phyloP scores from a whole-genome alignment of 345 rosid genomes.

The Salix caprea region DNA sequence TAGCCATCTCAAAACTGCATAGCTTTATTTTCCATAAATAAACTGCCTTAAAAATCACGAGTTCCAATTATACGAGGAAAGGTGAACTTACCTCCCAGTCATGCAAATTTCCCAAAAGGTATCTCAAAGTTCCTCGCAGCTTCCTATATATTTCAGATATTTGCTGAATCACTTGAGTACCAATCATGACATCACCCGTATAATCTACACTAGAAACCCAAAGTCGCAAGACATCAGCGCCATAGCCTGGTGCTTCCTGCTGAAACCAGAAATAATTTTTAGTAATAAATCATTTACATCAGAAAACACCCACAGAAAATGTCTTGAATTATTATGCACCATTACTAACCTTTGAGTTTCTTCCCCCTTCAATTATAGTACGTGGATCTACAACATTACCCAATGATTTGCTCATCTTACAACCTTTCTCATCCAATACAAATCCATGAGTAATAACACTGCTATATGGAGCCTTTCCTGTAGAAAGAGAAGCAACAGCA shows the following conservation, averaged over 20 bases:
- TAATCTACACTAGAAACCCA: constrained; percentile 99
- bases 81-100: constrained; percentile 72
- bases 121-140: constrained; percentile 86
- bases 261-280: constrained; percentile 18
- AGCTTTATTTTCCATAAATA: background rate
- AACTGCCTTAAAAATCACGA: background rate
- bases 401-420: constrained; percentile 94
- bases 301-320: background rate
- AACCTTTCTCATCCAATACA: constrained; percentile 95
- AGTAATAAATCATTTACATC: constrained; percentile 12
- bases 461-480: constrained; percentile 84
- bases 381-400: constrained; percentile 93
- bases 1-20: background rate
- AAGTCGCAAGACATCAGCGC: constrained; percentile 90
- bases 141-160: constrained; percentile 91
- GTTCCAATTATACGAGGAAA: background rate
- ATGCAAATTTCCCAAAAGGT: constrained; percentile 87
- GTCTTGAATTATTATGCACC: background rate
- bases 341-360: constrained; percentile 61
- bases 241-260: constrained; percentile 91
- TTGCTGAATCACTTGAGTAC: constrained; percentile 81
- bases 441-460: constrained; percentile 91
- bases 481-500: constrained; percentile 18
- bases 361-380: constrained; percentile 76
- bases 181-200: constrained; percentile 75